These are phyloP conservation scores for Pichia deserticola DNA, from an alignment of 805 yeast genomes.

Conservation along the genomic window DNA sequence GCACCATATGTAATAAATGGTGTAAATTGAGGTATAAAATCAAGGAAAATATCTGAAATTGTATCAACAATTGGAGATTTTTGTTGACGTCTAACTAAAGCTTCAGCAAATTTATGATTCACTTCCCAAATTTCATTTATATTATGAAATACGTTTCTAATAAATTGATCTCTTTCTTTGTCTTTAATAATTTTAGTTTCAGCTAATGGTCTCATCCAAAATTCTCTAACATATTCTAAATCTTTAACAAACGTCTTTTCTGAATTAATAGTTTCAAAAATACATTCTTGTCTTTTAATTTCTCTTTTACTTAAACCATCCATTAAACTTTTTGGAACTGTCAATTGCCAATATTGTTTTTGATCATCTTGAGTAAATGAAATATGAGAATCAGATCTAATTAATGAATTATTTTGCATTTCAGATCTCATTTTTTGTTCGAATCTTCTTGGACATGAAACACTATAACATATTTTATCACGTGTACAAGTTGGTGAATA, in stretches of 20 bases:
- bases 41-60: slow-evolving; percentile 81
- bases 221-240: slow-evolving; percentile 85
- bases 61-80: slow-evolving; percentile 76
- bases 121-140: slow-evolving; percentile 80
- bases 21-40: slow-evolving; percentile 78
- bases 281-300: slow-evolving; percentile 88
- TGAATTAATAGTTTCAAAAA: slow-evolving; percentile 87
- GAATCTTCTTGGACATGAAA: slow-evolving; percentile 90
- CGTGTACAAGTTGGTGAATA: slow-evolving; percentile 95
- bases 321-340: slow-evolving; percentile 74
- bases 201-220: slow-evolving; percentile 85
- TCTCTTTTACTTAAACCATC: slow-evolving; percentile 77
- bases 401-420: slow-evolving; percentile 77
- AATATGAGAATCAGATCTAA: slow-evolving; percentile 62
- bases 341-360: slow-evolving; percentile 87
- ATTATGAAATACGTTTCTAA: slow-evolving; percentile 85
- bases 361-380: slow-evolving; percentile 71
- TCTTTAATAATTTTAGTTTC: slow-evolving; percentile 85
- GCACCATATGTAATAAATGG: slow-evolving; percentile 93
- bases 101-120: slow-evolving; percentile 80
- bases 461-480: slow-evolving; percentile 82
- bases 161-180: slow-evolving; percentile 81
- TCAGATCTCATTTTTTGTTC: slow-evolving; percentile 94
- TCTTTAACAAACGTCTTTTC: slow-evolving; percentile 95
- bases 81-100: slow-evolving; percentile 79